Evolutionary conservation across 169 alveolate genomes (phyloP), one percentile per base, ranked within the genome.

Genomic region (Plasmodium malariae): DNA sequence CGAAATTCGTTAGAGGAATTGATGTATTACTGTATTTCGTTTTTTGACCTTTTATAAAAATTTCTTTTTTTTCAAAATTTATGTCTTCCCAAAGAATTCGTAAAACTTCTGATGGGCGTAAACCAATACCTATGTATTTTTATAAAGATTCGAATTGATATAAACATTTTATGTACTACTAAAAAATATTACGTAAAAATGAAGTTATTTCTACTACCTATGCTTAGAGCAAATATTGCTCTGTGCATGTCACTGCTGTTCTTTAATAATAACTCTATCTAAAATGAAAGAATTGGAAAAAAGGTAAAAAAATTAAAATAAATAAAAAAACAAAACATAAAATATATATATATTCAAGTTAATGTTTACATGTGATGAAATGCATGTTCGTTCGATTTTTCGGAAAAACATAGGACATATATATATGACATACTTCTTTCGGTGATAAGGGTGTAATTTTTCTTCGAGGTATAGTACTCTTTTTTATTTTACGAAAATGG

Each of bases 41-140:
- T 73, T 93, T 93, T 17, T 92, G 83, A 36, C 95, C 95, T 74
- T 93, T 80, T 54, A 93, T 71, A 21, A 74, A 65, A 40, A 89
- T 74, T 62, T 83, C 92, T 37, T 62, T 76, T n/a, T 49, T 74
- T 36, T 74, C 88, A 87, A 91, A 85, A 65, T 93, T 87, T 17
- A 93, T 59, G 70, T 93, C 95, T 59, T 89, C 93, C 95, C 95
- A 93, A 7, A 65, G 65, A 71, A 93, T 54, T 6, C 92, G 74
- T 63, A 93, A 48, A 24, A 93, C 76, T 74, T 93, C 95, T 32
- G 92, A 73, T 14, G 95, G 95, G 14, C 95, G 88, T 28, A 93
- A 87, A 19, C 95, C 95, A 19, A 92, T 76, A n/a, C 95, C 95
- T 76, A 43, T 28, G 17, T 76, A 26, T 4, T 62, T 45, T 43